These are phyloP conservation scores for Exsudoporus frostii DNA, from an alignment of 768 basidiomycete species.

Conservation along the genomic window DNA sequence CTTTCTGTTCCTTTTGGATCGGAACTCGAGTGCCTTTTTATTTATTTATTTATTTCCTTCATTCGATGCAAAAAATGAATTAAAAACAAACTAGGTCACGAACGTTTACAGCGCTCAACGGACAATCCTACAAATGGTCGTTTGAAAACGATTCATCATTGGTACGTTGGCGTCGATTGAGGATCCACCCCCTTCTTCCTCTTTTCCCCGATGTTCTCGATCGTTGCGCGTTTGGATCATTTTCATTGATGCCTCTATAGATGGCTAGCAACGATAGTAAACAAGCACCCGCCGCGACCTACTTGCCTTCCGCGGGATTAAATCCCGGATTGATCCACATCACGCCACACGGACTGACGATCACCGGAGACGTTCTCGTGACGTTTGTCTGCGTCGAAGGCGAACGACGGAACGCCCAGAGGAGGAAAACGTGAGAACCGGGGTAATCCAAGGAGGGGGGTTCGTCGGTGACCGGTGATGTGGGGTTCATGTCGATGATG, in stretches of 20 bases:
- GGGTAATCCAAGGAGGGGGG: too few relatives aligned
- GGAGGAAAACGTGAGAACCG: constrained; percentile 14
- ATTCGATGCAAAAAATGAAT: too few relatives aligned
- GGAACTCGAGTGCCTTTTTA: background rate
- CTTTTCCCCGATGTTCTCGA: background rate
- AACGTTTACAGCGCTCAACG: constrained; percentile 34
- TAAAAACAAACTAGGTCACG: constrained; percentile 23
- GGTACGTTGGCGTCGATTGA: constrained; percentile 20
- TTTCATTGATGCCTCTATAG: constrained; percentile 10
- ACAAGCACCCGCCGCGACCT: constrained; percentile 32
- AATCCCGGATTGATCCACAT: constrained; percentile 33
- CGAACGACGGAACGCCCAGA: constrained; percentile 30
- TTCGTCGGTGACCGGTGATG: too few relatives aligned
- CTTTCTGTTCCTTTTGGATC: background rate
- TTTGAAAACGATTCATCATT: constrained; percentile 32
- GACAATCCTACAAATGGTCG: constrained; percentile 34
- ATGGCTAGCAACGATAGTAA: constrained; percentile 34
- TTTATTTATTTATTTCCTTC: too few relatives aligned
- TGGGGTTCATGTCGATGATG: too few relatives aligned
- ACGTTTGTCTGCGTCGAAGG: constrained; percentile 34
- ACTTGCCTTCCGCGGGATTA: constrained; percentile 20
- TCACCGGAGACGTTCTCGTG: constrained; percentile 31
- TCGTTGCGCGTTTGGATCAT: background rate
- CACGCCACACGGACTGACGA: constrained; percentile 33
- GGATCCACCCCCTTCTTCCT: background rate